phyloP scores from a whole-genome alignment of 202 grass and related monocot species.

The Musa balbisiana region DNA sequence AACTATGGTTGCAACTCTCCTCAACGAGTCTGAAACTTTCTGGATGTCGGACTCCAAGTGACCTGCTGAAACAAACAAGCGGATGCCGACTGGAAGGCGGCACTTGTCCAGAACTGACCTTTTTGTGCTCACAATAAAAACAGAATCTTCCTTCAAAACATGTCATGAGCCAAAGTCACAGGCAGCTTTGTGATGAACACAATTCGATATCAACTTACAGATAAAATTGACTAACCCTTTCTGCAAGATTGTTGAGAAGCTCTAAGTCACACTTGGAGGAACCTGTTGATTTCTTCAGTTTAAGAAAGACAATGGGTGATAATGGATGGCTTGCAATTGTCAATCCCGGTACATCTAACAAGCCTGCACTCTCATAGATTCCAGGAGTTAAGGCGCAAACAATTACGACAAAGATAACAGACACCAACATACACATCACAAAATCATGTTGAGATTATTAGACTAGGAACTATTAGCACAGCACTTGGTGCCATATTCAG shows the following conservation, averaged over 20 bases:
- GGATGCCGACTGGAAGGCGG: slow-evolving; percentile 63
- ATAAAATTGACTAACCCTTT: slow-evolving; percentile 34
- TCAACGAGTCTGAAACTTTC: slow-evolving; percentile 46
- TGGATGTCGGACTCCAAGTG: slow-evolving; percentile 61
- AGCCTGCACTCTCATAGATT: slow-evolving; percentile 27
- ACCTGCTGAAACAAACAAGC: slow-evolving; percentile 60
- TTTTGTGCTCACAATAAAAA: slow-evolving; percentile 64
- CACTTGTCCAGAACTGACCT: slow-evolving; percentile 72
- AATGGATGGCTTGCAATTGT: slow-evolving; percentile 60
- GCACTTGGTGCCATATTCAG: too few species aligned
- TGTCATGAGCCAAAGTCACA: slow-evolving; percentile 11
- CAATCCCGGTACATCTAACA: slow-evolving; percentile 57
- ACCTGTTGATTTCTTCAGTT: slow-evolving; percentile 63
- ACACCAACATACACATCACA: not conserved
- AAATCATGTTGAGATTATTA: not conserved
- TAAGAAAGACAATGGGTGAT: slow-evolving; percentile 73
- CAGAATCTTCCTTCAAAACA: slow-evolving; percentile 73
- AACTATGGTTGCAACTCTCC: slow-evolving; percentile 49
- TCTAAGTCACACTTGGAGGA: slow-evolving; percentile 40
- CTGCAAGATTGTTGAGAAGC: slow-evolving; percentile 64
- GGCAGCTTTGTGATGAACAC: too few species aligned
- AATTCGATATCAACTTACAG: not conserved
- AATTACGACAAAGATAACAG: not conserved
- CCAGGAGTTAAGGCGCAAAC: not conserved
- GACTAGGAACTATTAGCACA: too few species aligned